phyloP scores from a whole-genome alignment of 2,329 filamentous ascomycete genomes.

The Plectosphaerella plurivora region DNA sequence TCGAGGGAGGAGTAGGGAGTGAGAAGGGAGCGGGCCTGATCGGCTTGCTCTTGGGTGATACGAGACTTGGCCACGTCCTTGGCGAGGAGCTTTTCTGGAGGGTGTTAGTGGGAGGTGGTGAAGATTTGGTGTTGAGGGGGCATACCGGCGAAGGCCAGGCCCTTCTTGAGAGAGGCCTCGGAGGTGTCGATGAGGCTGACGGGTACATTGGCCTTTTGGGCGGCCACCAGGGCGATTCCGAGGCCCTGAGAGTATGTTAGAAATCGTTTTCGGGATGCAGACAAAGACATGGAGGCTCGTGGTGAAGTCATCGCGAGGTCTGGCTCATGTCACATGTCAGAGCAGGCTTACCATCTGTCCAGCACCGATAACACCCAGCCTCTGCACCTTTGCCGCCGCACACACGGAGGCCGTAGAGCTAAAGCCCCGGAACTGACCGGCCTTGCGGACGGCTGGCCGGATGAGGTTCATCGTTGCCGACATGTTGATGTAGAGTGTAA shows the following conservation, averaged over 20 bases:
- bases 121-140: constrained; percentile 2
- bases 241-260: constrained; percentile 61
- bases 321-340: constrained; percentile 47
- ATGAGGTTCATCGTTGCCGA: constrained; percentile 9
- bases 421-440: constrained; percentile 54
- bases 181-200: constrained; percentile 84
- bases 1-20: constrained; percentile 69
- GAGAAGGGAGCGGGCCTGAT: constrained; percentile 66
- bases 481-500: constrained; percentile 3
- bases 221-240: constrained; percentile 92
- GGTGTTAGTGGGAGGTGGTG: constrained; percentile 1
- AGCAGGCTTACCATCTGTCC: constrained; percentile 78
- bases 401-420: constrained; percentile 59
- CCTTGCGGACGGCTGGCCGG: constrained; percentile 12
- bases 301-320: constrained; percentile 96
- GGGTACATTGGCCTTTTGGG: constrained; percentile 75
- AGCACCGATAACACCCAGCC: constrained; percentile 85
- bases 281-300: constrained; percentile 80
- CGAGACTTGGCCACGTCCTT: constrained; percentile 89
- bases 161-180: constrained; percentile 81
- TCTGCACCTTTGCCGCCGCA: constrained; percentile 69
- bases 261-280: constrained; percentile 53
- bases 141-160: constrained; percentile 80
- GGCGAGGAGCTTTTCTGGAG: constrained; percentile 77
- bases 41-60: constrained; percentile 76